Evolutionary conservation across 257 asterid species (phyloP).

Genomic region (Gentiana macrophylla): DNA sequence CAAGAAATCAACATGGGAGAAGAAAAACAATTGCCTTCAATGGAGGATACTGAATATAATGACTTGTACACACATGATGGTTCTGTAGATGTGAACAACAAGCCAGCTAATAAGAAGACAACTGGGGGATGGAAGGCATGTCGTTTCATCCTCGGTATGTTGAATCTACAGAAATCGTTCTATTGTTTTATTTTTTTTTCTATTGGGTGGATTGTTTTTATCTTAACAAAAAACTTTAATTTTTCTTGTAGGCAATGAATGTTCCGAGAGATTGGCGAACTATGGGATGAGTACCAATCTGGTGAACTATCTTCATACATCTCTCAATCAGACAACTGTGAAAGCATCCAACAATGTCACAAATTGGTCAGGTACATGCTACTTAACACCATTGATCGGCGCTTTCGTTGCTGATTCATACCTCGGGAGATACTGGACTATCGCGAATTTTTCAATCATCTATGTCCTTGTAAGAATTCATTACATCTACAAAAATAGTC

Average conservation of each 20-base stretch:
- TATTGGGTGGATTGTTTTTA: not conserved
- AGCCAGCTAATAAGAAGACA: conserved; percentile 45
- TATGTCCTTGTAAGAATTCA: conserved; percentile 43
- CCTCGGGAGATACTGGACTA: conserved; percentile 65
- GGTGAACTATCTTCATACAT: conserved; percentile 49
- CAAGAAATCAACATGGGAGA: too few relatives aligned
- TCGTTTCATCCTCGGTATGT: conserved; percentile 54
- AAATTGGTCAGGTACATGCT: conserved; percentile 79
- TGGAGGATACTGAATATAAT: conserved; percentile 8
- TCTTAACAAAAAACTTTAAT: not conserved
- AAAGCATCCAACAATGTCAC: conserved; percentile 53
- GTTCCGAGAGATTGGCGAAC: conserved; percentile 78
- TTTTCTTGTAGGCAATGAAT: conserved; percentile 44
- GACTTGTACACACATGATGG: conserved; percentile 49
- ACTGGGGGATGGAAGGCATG: conserved; percentile 84
- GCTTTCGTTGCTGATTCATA: conserved; percentile 76
- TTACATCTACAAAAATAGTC: too few relatives aligned
- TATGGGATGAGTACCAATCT: conserved; percentile 84
- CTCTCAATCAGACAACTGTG: conserved; percentile 32
- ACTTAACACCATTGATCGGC: conserved; percentile 64
- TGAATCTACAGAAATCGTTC: not conserved
- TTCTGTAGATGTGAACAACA: conserved; percentile 39
- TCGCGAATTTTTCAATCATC: conserved; percentile 47
- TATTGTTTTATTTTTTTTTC: not conserved
- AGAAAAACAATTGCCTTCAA: too few relatives aligned